These are phyloP conservation scores for Lentinus polychrous DNA, from an alignment of 1,284 basidiomycete species.

Conservation along the genomic window DNA sequence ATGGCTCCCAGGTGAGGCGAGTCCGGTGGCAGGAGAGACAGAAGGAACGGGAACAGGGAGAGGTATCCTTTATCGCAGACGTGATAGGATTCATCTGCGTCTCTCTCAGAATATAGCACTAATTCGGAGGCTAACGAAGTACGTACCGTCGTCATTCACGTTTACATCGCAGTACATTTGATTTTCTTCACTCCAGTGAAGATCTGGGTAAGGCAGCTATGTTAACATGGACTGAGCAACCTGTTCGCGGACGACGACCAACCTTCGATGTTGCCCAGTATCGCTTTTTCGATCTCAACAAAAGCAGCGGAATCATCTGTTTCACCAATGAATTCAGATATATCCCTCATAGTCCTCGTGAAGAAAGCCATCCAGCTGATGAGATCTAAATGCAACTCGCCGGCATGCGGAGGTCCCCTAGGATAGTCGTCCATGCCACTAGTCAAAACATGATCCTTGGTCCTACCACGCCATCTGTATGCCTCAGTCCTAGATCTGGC, in stretches of 20 bases:
- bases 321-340: constrained; percentile 79
- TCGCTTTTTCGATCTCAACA: constrained; percentile 69
- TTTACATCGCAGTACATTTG: constrained; percentile 92
- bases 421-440: constrained; percentile 96
- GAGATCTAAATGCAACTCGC: constrained; percentile 89
- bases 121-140: background rate
- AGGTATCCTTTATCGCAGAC: constrained; percentile 91
- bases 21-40: constrained; percentile 67
- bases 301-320: constrained; percentile 76
- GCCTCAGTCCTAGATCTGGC: constrained; percentile 83
- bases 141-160: constrained; percentile 75
- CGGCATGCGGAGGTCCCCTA: constrained; percentile 78
- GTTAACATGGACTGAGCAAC: background rate
- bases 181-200: constrained; percentile 87
- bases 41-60: constrained; percentile 87
- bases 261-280: constrained; percentile 86
- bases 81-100: constrained; percentile 79
- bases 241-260: constrained; percentile 11
- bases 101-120: constrained; percentile 3
- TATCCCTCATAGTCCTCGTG: constrained; percentile 81
- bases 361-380: constrained; percentile 96
- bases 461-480: constrained; percentile 92
- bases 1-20: constrained; percentile 77
- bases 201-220: constrained; percentile 43
- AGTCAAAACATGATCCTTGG: constrained; percentile 81